Base-by-base conservation (phyloP, 202 grass and related monocot genomes). In the Carex arenaria region DNA sequence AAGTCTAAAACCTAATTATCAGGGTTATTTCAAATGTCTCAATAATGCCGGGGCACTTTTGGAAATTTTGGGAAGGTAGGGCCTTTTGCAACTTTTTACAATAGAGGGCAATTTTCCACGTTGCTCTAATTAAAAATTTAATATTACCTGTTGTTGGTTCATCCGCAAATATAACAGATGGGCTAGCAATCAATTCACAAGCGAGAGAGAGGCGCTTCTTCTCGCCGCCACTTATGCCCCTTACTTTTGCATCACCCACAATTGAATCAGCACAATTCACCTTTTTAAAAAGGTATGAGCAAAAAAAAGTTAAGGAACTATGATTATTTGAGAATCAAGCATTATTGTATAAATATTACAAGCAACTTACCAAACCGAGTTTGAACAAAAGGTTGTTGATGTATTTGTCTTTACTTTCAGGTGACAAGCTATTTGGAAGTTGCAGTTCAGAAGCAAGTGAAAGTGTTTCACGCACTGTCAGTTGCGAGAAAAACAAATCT, bases 161-260 rank as follows among this genome's bases (percentile, higher is more conserved):
- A 81, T 98, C 93, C 0, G 91, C 91, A 85, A 98, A 98, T 66
- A 95, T 85, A 73, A 95, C 88, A 55, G 93, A 98, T 82, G 95
- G 93, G 61, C 95, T 98, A 86, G 95, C 95, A 79, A 98, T 95
- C 30, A 98, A 67, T 92, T 98, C 95, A 80, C 91, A 98, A 62
- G 95, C 91, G 68, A 98, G 89, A 7, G 95, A 83, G 23, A 93
- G 93, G 18, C 93, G 93, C 88, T 98, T 98, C 88, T 95, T 98
- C 85, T 98, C 93, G 53, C 93, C 95, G 7, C 93, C 93, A 80
- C 95, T 98, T 83, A 95, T 98, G 80, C 95, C 95, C 26, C 89
- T 85, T 64, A 93, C 88, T 98, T 98, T 98, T 52, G 89, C 88
- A 88, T 98, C 93, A 70, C 95, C 95, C 77, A 98, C 89, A 32